Base-by-base conservation (phyloP, 345 rosid species). In the Populus euphratica region DNA sequence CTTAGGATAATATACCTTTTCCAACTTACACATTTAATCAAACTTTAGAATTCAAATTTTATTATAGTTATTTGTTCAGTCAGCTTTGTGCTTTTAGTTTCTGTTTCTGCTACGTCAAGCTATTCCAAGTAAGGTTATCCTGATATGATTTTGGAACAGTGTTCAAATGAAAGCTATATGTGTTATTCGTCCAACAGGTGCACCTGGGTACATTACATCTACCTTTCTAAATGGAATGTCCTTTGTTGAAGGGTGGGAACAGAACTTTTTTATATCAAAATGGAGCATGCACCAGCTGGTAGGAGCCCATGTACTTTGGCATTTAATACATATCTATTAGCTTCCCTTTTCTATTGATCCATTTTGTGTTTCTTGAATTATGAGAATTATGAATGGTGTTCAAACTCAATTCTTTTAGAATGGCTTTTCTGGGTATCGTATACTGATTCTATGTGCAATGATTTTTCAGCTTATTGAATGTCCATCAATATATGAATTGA, bases 211-310 rank as follows among this genome's bases (percentile, higher is more conserved):
- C 74, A 73, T 95, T 75, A 62, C 91, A 41, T 95, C 98, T 2
- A 83, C 97, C 56, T 87, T 95, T 83, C 87, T 95, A n/a, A 95
- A 93, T 72, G 99, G 99, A 77, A 87, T 88, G 96, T 95, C 98
- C 13, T 95, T 95, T 84, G 99, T 93, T 68, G 93, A 95, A 75
- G 99, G 99, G 49, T 95, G 99, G 99, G 96, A 95, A 49, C 98
- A 93, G 78, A 95, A 93, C 74, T 89, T 95, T 79, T 95, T 95
- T 83, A 91, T 95, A 82, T 95, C 99, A 43, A 95, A 93, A 73
- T 95, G 99, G 98, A 95, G 96, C 88, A 93, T 95, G 99, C 99
- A 95, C 87, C 99, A 92, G 79, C 83, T 95, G 96, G 99, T 93
- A 85, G 47, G 86, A 54, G 39, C 36, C 66, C 41, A 12, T 44